Base-by-base conservation (phyloP, 2,329 filamentous ascomycete genomes). In the Talaromyces pinophilus region DNA sequence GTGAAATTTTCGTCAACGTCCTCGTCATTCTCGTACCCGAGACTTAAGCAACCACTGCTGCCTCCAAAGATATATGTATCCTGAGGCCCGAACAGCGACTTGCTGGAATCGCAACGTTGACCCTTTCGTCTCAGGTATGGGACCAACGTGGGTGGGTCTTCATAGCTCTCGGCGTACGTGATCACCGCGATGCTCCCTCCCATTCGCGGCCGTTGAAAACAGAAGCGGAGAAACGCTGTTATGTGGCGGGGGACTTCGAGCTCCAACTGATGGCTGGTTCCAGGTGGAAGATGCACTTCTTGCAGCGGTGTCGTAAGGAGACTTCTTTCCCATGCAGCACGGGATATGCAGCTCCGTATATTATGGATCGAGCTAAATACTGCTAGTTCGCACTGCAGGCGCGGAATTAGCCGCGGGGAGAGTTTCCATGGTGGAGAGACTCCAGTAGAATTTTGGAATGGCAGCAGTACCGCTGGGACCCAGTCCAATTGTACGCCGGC, bases 41-140 rank as follows among this genome's bases (percentile, higher is more conserved):
- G 46, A 6, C 46, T 11, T 50, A 22, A 19, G 15, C 38, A 40
- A 19, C n/a, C 19, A 22, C 25, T 50, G 5, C 19, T 22, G 13
- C n/a, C 25, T 28, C 25, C 25, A 15, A 50, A 28, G 19, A 50
- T 6, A 13, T 22, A 19, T 22, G n/a, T 28, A 57, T 81, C 79
- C 54, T 72, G 76, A 0, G 79, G 79, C 0, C 79, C 79, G 7
- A 81, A 71, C 5, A 80, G 69, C 0, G 76, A 75, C 17, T 69
- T 68, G 2, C 48, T 60, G 1, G 74, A 69, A 66, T 81, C 76
- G 1, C 78, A 65, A 5, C 80, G 75, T 64, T 81, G 72, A 0
- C 67, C 70, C 62, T 82, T 82, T 11, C 70, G 70, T 0, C 80
- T 75, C 48, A 81, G 77, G 66, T 78, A 81, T 0, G 80, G 80